Evolutionary conservation across 495 filamentous ascomycete species (phyloP), one percentile per base, ranked within the genome.

Genomic region (Trypethelium eluteriae): DNA sequence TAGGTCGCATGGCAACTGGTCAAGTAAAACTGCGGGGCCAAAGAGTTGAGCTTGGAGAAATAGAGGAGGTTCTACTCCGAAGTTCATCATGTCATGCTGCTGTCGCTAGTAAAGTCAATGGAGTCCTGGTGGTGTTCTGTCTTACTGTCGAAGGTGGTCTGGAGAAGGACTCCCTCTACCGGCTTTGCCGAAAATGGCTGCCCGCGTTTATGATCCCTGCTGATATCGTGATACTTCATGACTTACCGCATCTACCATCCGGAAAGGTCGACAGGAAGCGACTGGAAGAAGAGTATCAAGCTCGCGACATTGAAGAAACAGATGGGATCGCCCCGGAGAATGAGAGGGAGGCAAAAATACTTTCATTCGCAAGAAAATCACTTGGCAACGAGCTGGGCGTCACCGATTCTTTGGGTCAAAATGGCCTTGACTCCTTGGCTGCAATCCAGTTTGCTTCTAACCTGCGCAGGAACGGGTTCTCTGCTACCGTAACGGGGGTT

Each of bases 11-110:
- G 12, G 81, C 82, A 0, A 83, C 82, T 25, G 89, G 89, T 2
- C 91, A 96, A 73, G 84, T 96, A 16, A 96, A 96, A 71, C 77
- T 96, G 5, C 81, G 89, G 34, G 91, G 91, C 2, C 91, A 93
- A 73, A 79, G 91, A 59, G 81, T 96, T 38, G 91, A 96, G 70
- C 84, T 96, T 1, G 91, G 90, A 1, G 91, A 95, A 72, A 81
- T 94, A 12, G 92, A 96, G 70, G 83, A 89, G 64, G 85, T 84
- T 16, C 81, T 88, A 4, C 74, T 84, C 63, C 80, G 82, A 68
- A 77, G 83, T 0, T 72, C 79, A 1, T 81, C 80, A 4, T 80
- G 85, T 25, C 78, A 76, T 46, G 80, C 77, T 61, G 85, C 83
- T 5, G 80, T 87, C 47, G 87, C 83, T 3, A 79, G 82, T 16